Evolutionary conservation across 2,329 filamentous ascomycete species (phyloP).

Genomic region (Colletotrichum magnum): DNA sequence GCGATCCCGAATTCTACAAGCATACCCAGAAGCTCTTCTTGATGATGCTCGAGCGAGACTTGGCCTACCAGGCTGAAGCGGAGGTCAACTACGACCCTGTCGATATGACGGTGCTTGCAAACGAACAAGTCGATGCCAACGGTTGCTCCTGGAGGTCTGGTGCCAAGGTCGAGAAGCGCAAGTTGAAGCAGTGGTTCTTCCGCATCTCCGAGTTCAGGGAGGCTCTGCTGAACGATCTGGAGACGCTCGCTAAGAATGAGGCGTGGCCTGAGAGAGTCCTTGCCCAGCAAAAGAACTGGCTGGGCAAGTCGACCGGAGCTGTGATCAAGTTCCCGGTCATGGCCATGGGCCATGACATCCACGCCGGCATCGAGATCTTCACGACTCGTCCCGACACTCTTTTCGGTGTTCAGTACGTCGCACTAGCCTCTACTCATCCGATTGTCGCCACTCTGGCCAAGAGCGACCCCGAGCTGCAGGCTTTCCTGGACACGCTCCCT

Average conservation of each 20-base stretch:
- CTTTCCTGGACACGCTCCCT: conserved; percentile 77
- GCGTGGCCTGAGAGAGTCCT: conserved; percentile 88
- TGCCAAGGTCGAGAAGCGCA: conserved; percentile 83
- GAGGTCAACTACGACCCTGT: conserved; percentile 93
- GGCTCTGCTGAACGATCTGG: conserved; percentile 78
- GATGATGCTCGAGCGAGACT: conserved; percentile 78
- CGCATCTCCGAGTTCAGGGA: conserved; percentile 86
- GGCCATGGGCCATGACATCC: conserved; percentile 55
- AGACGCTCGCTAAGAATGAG: conserved; percentile 72
- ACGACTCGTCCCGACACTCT: conserved; percentile 90
- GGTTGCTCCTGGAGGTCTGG: conserved; percentile 91
- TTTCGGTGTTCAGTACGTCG: conserved; percentile 89
- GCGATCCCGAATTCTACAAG: conserved; percentile 88
- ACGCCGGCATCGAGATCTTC: conserved; percentile 77
- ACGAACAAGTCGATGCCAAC: conserved; percentile 92
- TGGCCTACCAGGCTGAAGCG: conserved; percentile 87
- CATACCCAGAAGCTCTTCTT: conserved; percentile 91
- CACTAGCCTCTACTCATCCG: conserved; percentile 81
- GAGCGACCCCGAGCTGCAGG: conserved; percentile 72
- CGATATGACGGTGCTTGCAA: conserved; percentile 90
- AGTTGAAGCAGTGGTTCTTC: conserved; percentile 91
- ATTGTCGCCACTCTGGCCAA: conserved; percentile 74
- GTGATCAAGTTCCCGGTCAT: conserved; percentile 78
- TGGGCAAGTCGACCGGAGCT: conserved; percentile 83
- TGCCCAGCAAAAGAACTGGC: conserved; percentile 89